Percentiles rank a stretch among this genome's conserved stretches.
phyloP scores from a whole-genome alignment of 805 yeast genomes.

The Metschnikowia gruessii region DNA sequence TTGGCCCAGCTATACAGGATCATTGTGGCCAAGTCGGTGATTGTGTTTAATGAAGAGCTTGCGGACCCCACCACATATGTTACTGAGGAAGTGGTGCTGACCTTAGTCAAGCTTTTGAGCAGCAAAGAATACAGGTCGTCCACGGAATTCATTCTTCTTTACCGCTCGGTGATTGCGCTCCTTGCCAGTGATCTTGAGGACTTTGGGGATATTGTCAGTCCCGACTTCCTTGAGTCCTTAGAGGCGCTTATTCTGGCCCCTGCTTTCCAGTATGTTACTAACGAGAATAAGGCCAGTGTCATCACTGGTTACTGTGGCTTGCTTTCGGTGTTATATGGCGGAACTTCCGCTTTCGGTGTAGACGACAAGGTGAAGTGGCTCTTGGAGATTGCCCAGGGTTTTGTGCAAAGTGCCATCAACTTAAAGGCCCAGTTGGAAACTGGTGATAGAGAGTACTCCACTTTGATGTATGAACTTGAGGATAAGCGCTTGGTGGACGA shows the following conservation, averaged over 20 bases:
- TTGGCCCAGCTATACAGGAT: conserved; percentile 50
- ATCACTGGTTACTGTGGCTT: conserved; percentile 39
- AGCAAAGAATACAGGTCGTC: conserved; percentile 34
- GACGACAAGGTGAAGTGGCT: conserved; percentile 45
- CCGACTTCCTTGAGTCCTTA: conserved; percentile 30
- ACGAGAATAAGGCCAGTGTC: conserved; percentile 37
- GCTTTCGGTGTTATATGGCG: conserved; percentile 44
- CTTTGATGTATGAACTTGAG: conserved; percentile 35
- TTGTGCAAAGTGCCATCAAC: conserved; percentile 28
- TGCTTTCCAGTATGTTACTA: conserved; percentile 32
- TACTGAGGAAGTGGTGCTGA: conserved; percentile 34
- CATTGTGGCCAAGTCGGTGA: conserved; percentile 41
- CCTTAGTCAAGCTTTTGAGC: conserved; percentile 34
- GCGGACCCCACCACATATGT: conserved; percentile 33
- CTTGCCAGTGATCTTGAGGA: conserved; percentile 51
- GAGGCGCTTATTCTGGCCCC: conserved; percentile 34
- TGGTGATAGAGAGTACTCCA: conserved; percentile 44
- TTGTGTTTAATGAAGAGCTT: conserved; percentile 35
- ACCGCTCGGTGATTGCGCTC: conserved; percentile 40
- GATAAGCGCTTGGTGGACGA: conserved; percentile 37
- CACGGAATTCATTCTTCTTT: conserved; percentile 42
- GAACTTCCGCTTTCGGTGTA: conserved; percentile 48
- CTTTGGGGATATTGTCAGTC: conserved; percentile 37
- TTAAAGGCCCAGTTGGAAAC: conserved; percentile 33
- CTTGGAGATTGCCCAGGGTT: conserved; percentile 44